Evolutionary conservation across 306 rosid genomes (phyloP).

Genomic region (Ormosia semicastrata): DNA sequence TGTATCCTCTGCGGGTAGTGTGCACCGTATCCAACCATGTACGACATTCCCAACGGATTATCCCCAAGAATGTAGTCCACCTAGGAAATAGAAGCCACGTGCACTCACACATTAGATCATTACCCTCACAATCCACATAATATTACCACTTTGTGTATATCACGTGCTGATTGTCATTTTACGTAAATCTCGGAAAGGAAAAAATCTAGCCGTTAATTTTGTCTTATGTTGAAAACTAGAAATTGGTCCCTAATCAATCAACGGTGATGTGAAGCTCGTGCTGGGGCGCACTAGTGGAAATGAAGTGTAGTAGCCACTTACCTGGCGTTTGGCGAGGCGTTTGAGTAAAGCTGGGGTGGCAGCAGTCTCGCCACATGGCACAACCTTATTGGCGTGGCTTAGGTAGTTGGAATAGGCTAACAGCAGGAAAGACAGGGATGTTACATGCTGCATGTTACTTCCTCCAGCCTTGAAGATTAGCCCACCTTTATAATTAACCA

Average conservation of each 20-base stretch:
- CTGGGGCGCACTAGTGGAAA: not conserved
- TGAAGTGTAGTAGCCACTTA: slow-evolving; percentile 11
- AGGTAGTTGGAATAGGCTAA: slow-evolving; percentile 85
- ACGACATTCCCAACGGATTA: slow-evolving; percentile 87
- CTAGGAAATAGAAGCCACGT: slow-evolving; percentile 42
- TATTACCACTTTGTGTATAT: not conserved
- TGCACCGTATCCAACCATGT: slow-evolving; percentile 94
- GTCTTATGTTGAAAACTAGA: slow-evolving; percentile 28
- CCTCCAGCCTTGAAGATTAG: slow-evolving; percentile 94
- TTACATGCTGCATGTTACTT: slow-evolving; percentile 99
- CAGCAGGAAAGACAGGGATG: slow-evolving; percentile 83
- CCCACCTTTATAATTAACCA: slow-evolving; percentile 58
- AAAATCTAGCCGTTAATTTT: slow-evolving; percentile 60
- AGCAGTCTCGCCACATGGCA: slow-evolving; percentile 76
- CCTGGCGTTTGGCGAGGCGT: slow-evolving; percentile 81
- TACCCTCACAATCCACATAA: not conserved
- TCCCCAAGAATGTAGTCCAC: slow-evolving; percentile 96
- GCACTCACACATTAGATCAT: not conserved
- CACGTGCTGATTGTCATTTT: slow-evolving; percentile 11
- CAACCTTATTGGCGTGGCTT: slow-evolving; percentile 80
- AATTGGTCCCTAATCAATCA: not conserved
- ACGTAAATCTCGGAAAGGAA: slow-evolving; percentile 22
- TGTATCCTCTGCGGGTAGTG: slow-evolving; percentile 91
- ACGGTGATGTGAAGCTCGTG: not conserved
- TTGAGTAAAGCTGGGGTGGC: slow-evolving; percentile 78